Base-by-base conservation (phyloP, 225 moss, liverwort and hornwort species). In the Marchantia paleacea region DNA sequence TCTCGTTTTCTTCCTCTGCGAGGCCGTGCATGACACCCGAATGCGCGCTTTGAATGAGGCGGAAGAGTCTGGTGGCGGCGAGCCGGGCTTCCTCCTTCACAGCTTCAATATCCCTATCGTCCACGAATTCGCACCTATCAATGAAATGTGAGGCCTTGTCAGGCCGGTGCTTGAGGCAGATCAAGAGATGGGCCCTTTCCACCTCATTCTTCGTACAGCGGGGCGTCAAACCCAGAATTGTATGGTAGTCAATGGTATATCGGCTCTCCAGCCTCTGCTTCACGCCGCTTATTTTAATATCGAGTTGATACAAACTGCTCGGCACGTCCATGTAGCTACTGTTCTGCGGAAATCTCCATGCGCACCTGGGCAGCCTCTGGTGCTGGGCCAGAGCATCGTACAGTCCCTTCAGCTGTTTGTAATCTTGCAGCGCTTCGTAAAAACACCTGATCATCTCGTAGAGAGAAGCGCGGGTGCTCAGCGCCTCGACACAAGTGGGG, bases 371-470 rank as follows among this genome's bases (percentile, higher is more conserved):
- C 5, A 85, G 75, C 29, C 84, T 84, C 60, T 86, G 89, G 57
- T 86, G 84, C 22, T 85, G 86, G 7, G 86, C 81, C 18, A 89
- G 75, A 15, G 81, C 75, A 28, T 89, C 89, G 60, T 82, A 89
- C 0, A 86, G 78, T 13, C 82, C 66, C 52, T 87, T 89, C 9
- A 89, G 72, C 58, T 89, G 89, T 75, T 89, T 86, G 64, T 87
- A 81, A 69, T 89, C 89, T 72, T 86, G 89, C 20, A 89, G 71
- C 68, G 82, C 82, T 79, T 89, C 89, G 73, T 83, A 89, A 50
- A 89, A 89, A 75, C 89, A 89, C 26, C 89, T 80, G 47, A 87
- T 78, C 89, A 89, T 86, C 73, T 89, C 86, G 48, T 89, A 89
- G 0, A 89, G 69, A 58, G 86, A 82, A 49, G 89, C 86, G 8